A percentile compares a stretch with the other conserved stretches of the same genome.
Evolutionary conservation across 345 rosid species (phyloP).

Genomic region (Litchi chinensis): DNA sequence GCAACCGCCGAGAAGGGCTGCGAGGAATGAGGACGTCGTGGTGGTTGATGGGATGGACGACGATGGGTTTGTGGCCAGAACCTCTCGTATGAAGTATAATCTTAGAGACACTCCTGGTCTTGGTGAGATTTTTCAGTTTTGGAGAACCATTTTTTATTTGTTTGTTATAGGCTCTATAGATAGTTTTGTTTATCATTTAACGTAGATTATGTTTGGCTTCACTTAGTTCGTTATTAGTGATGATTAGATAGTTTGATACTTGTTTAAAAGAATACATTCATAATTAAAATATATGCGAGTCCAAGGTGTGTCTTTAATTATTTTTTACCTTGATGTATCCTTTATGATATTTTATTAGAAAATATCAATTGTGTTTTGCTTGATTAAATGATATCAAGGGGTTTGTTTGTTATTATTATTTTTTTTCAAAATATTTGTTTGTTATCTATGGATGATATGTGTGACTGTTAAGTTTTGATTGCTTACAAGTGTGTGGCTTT

Average conservation of each 20-base stretch:
- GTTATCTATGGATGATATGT: slow-evolving; percentile 10
- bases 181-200: not conserved
- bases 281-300: not conserved
- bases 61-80: slow-evolving; percentile 60
- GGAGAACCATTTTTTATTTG: not conserved
- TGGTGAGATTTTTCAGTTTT: slow-evolving; percentile 47
- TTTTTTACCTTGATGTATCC: not conserved
- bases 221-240: slow-evolving; percentile 4
- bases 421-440: too few species aligned
- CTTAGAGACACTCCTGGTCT: slow-evolving; percentile 94
- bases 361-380: too few species aligned
- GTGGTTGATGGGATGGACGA: slow-evolving; percentile 76
- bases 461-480: not conserved
- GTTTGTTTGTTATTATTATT: not conserved
- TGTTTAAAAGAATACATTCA: not conserved
- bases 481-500: not conserved
- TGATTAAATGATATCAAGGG: not conserved
- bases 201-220: not conserved
- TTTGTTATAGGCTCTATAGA: not conserved
- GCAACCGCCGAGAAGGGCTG: slow-evolving; percentile 44
- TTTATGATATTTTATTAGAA: not conserved
- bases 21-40: slow-evolving; percentile 57
- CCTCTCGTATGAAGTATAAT: slow-evolving; percentile 82
- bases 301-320: not conserved
- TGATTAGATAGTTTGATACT: not conserved